These are phyloP conservation scores for Chenopodium album DNA, from an alignment of 148 eudicot genomes.

Conservation along the genomic window DNA sequence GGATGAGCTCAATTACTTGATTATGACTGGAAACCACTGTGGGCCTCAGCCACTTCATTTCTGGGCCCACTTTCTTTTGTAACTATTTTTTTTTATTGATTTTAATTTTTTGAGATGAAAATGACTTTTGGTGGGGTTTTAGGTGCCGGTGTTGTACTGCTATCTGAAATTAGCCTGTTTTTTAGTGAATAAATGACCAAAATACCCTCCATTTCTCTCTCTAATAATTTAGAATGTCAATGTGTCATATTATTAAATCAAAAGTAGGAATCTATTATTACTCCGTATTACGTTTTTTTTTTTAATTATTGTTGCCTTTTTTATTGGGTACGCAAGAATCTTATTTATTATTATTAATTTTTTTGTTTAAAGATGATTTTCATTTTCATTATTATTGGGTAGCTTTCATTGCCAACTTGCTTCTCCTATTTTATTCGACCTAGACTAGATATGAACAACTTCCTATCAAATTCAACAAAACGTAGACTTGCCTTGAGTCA, in stretches of 20 bases:
- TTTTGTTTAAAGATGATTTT: not conserved
- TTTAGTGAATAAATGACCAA: not conserved
- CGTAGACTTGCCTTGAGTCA: constrained; percentile 4
- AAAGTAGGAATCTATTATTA: constrained; percentile 23
- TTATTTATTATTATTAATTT: not conserved
- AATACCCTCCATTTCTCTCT: constrained; percentile 12
- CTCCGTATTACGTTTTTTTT: not conserved
- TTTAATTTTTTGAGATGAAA: not conserved
- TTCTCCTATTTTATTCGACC: not conserved
- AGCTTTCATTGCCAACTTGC: constrained; percentile 28
- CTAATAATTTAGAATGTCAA: constrained; percentile 23
- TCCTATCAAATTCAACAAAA: not conserved
- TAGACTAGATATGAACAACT: not conserved
- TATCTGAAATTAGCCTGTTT: not conserved
- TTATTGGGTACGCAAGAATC: not conserved
- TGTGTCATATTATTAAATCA: too few relatives aligned
- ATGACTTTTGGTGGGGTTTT: constrained; percentile 10
- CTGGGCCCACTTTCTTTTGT: constrained; percentile 19
- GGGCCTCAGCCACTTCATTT: constrained; percentile 24
- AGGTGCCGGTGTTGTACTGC: not conserved
- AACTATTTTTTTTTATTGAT: not conserved
- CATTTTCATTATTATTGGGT: not conserved
- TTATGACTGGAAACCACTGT: constrained; percentile 28
- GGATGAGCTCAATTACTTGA: constrained; percentile 29
- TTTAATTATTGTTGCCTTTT: not conserved